Conservation (phyloP, 1,139 yeast genomes). For the Tardiomyces digboiensis region DNA sequence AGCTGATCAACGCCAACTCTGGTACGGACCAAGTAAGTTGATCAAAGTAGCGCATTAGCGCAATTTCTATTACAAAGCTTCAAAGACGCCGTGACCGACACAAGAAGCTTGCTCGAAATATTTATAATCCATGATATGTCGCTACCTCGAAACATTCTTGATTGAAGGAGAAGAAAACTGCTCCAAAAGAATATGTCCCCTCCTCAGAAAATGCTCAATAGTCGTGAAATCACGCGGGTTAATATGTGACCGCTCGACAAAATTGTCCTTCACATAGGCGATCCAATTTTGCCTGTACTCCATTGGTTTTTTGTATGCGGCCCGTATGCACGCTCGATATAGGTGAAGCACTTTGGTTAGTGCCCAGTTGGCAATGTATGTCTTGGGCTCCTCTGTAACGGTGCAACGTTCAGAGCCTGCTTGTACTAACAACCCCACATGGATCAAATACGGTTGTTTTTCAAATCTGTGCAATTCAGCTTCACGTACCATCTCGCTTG, state of each 20-base stretch:
- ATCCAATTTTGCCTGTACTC: constrained; percentile 21
- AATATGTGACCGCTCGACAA: constrained; percentile 46
- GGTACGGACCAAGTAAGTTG: no score
- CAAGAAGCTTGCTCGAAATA: neutral
- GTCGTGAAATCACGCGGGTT: constrained; percentile 79
- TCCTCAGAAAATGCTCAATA: constrained; percentile 74
- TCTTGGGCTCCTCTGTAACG: no score
- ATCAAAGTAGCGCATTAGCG: no score
- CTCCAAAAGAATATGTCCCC: constrained; percentile 65
- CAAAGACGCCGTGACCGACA: no score
- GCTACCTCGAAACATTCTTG: neutral
- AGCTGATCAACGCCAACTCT: no score
- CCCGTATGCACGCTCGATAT: constrained; percentile 30
- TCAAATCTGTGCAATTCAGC: neutral
- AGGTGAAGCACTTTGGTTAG: constrained; percentile 18
- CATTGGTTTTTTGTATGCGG: constrained; percentile 24
- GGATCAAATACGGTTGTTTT: neutral
- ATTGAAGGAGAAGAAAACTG: constrained; percentile 30
- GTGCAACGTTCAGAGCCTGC: no score
- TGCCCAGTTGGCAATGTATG: no score
- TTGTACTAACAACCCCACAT: no score
- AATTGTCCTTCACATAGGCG: constrained; percentile 44
- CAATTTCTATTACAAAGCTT: no score
- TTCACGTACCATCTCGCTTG: constrained; percentile 9
- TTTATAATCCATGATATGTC: neutral